Conservation (phyloP, 176 grass and related monocot genomes). For the Raddia distichophylla region DNA sequence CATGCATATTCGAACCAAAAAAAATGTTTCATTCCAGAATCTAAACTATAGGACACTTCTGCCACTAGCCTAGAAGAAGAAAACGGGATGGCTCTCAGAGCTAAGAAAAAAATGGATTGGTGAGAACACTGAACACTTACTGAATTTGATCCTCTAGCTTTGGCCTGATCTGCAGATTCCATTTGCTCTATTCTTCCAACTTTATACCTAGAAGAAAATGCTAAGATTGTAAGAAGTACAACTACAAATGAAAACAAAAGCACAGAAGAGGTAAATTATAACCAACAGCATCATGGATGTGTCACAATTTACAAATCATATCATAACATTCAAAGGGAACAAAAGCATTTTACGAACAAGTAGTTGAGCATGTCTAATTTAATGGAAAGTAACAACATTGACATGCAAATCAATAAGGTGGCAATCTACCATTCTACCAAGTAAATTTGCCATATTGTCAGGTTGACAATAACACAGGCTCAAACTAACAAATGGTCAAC, state of each 20-base stretch:
- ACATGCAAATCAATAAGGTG: slow-evolving; percentile 9
- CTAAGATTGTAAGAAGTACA: slow-evolving; percentile 25
- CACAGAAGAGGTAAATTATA: slow-evolving; percentile 22
- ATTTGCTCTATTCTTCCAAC: slow-evolving; percentile 98
- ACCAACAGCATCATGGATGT: slow-evolving; percentile 19
- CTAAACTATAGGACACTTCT: neutral
- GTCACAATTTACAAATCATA: neutral
- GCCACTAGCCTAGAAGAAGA: neutral
- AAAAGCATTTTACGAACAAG: neutral
- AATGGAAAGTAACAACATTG: neutral
- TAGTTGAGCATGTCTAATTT: neutral
- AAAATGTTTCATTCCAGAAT: neutral
- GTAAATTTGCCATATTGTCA: neutral
- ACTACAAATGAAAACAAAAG: slow-evolving; percentile 5
- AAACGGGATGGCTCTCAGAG: neutral
- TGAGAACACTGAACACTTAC: slow-evolving; percentile 57
- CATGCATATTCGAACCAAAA: slow-evolving; percentile 19
- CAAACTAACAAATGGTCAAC: slow-evolving; percentile 8
- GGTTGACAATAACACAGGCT: slow-evolving; percentile 17
- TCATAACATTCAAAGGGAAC: slow-evolving; percentile 27
- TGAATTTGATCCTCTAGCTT: slow-evolving; percentile 76
- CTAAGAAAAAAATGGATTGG: slow-evolving; percentile 15
- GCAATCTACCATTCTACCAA: slow-evolving; percentile 8
- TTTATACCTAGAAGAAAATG: slow-evolving; percentile 76
- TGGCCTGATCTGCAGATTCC: slow-evolving; percentile 80